Base-by-base conservation (phyloP, 495 filamentous ascomycete species). In the Amphirosellinia nigrospora region DNA sequence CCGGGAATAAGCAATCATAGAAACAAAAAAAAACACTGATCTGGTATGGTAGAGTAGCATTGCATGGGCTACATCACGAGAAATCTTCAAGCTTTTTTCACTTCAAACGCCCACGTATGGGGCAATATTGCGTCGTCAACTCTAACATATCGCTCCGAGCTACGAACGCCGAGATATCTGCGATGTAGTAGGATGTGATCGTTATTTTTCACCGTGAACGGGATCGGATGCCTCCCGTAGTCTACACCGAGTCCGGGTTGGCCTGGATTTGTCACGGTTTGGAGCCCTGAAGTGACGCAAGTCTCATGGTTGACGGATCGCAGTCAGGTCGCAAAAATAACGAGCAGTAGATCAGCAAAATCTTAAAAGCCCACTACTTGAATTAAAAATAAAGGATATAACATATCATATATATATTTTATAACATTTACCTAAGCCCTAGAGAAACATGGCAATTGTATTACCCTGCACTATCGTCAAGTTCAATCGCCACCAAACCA, bases 11-110 rank as follows among this genome's bases (percentile, higher is more conserved):
- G 5, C 16, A 59, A 36, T 16, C 36, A 36, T 26, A 43, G 19
- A 21, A n/a, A n/a, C n/a, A 16, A 28, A 28, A 21, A 43, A 26
- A n/a, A 28, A 3, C 36, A 16, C 23, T 43, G 34, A 23, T 43
- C 34, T 36, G n/a, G 36, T 61, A 26, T 61, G 11, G 11, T 36
- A 43, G 19, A 61, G 58, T 61, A 61, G 38, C 58, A 61, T 61
- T 43, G 58, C 58, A 9, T 61, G 13, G 43, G 41, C 34, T 61
- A 61, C 36, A 61, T 61, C 19, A 41, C 7, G 39, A 43, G 39
- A 43, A 43, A 43, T 43, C 39, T 43, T 43, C 11, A 43, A 43
- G 39, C 10, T 11, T 16, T 43, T 16, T 11, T 43, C 9, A 43
- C 13, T 43, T 16, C 16, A 16, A 43, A 43, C 13, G 39, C 39